Evolutionary conservation across 208 protist species (phyloP).

Genomic region (Herpetomonas tarakana): DNA sequence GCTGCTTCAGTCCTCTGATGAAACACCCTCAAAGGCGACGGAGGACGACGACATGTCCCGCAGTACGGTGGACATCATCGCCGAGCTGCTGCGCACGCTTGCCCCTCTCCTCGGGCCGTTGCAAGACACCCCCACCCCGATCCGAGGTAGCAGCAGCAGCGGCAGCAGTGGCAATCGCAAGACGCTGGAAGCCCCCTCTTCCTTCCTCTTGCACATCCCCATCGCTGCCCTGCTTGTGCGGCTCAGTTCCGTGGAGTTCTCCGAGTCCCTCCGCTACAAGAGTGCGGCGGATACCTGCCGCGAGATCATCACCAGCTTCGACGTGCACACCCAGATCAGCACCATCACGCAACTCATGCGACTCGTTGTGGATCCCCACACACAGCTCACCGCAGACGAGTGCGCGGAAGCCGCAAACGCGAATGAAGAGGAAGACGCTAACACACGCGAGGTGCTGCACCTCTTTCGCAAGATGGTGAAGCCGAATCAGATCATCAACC

Average conservation of each 20-base stretch:
- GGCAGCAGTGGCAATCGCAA: slow-evolving; percentile 1
- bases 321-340: slow-evolving; percentile 75
- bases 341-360: slow-evolving; percentile 81
- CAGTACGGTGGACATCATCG: slow-evolving; percentile 50
- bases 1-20: slow-evolving; percentile 28
- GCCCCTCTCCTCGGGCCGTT: slow-evolving; percentile 59
- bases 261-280: slow-evolving; percentile 49
- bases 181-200: slow-evolving; percentile 4
- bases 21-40: neutral
- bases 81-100: slow-evolving; percentile 63
- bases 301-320: slow-evolving; percentile 74
- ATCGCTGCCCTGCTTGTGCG: slow-evolving; percentile 79
- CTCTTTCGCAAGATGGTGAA: slow-evolving; percentile 82
- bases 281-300: slow-evolving; percentile 77
- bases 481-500: slow-evolving; percentile 87
- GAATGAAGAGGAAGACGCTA: slow-evolving; percentile 17
- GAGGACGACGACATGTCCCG: slow-evolving; percentile 18
- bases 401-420: slow-evolving; percentile 5
- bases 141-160: slow-evolving; percentile 7
- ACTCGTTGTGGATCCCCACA: slow-evolving; percentile 62
- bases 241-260: slow-evolving; percentile 58
- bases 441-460: slow-evolving; percentile 29
- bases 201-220: slow-evolving; percentile 68
- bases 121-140: neutral
- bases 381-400: slow-evolving; percentile 29